phyloP scores from a whole-genome alignment of 2,329 filamentous ascomycete genomes.

The Arthrobotrys musiformis region DNA sequence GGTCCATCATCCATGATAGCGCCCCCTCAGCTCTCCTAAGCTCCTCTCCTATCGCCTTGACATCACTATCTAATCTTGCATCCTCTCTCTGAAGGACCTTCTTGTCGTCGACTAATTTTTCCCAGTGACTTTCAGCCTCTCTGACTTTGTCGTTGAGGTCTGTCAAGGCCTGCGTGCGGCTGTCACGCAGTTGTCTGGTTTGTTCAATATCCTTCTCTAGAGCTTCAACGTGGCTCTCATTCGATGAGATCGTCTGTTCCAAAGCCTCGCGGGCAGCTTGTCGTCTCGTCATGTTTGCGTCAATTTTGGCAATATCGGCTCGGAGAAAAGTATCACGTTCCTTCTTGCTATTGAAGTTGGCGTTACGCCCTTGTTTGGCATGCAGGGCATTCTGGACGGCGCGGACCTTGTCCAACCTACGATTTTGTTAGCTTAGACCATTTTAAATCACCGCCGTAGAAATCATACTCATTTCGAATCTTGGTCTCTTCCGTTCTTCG shows the following conservation, averaged over 20 bases:
- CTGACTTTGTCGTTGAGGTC: conserved; percentile 78
- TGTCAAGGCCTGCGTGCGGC: conserved; percentile 79
- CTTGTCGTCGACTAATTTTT: conserved; percentile 84
- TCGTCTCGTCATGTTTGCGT: conserved; percentile 78
- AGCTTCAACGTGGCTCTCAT: conserved; percentile 76
- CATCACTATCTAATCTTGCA: conserved; percentile 81
- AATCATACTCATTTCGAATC: conserved; percentile 69
- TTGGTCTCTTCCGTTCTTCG: conserved; percentile 78
- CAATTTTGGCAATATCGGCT: conserved; percentile 81
- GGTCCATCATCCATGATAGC: conserved; percentile 87
- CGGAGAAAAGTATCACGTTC: conserved; percentile 87
- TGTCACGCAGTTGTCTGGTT: conserved; percentile 78
- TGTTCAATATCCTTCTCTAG: conserved; percentile 78
- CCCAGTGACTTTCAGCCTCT: conserved; percentile 79
- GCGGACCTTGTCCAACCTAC: conserved; percentile 76
- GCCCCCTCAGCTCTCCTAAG: conserved; percentile 79
- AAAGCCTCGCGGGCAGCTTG: conserved; percentile 87
- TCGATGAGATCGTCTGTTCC: conserved; percentile 79
- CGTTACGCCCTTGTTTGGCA: conserved; percentile 89
- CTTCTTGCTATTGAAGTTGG: conserved; percentile 85
- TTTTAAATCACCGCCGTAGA: background rate
- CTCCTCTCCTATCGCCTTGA: conserved; percentile 79
- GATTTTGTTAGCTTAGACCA: conserved; percentile 15
- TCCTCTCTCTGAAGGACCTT: conserved; percentile 90
- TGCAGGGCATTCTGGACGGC: conserved; percentile 81